Base-by-base conservation (phyloP, 1,284 basidiomycete species). In the Cutaneotrichosporon sp. region DNA sequence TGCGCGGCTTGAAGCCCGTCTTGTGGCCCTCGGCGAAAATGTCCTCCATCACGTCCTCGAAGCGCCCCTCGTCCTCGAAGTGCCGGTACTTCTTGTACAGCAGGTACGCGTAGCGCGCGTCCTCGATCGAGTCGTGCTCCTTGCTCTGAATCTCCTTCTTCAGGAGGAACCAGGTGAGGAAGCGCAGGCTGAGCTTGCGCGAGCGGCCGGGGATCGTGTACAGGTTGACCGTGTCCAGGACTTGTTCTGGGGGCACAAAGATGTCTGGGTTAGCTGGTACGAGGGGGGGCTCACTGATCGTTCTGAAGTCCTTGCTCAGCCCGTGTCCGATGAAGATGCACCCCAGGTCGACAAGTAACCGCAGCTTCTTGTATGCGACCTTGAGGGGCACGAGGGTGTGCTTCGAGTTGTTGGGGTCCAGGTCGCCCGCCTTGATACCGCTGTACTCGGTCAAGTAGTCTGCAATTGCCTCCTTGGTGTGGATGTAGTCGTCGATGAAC, bases 301-400 rank as follows among this genome's bases (percentile, higher is more conserved):
- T 99, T 13, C 97, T 86, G 81, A 99, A 98, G 79, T 99, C 97
- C 76, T 98, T 98, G n/a, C 92, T 90, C n/a, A 99, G 84, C 1
- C 97, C 97, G 72, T 99, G 95, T 0, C 97, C 97, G 59, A 99
- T 91, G 73, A 99, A 99, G 66, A 95, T 89, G 74, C 97, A 99
- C 7, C 95, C 95, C 22, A 89, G 84, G 74, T 99, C 95, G 10
- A 99, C 94, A 3, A 99, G 72, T 76, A 97, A 78, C 2, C 95
- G 86, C n/a, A 99, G 82, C 77, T 99, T 99, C 83, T 98, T 98
- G 83, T 99, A 99, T 2, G 95, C 97, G 2, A 93, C 84, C 76
- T 99, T 99, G 62, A 97, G 82, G 0, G 95, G 94, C 0, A 97
- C 97, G 43, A 98, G 83, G 0, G 95, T 97, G 75, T 97, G 87